Evolutionary conservation across 129 eudicot species (phyloP), one percentile per base, ranked within the genome.

Genomic region (Lactuca sativa): DNA sequence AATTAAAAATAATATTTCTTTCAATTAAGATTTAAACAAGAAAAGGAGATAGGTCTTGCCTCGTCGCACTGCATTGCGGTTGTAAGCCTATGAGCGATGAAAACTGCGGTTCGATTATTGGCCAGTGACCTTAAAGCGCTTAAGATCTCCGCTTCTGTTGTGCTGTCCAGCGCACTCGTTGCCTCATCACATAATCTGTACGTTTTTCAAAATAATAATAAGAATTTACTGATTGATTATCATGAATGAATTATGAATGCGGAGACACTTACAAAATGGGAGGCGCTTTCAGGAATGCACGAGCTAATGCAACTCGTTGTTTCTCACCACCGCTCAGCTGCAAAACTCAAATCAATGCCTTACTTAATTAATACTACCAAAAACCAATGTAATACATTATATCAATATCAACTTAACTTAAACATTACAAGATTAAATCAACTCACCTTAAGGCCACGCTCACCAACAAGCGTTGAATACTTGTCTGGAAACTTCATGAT

Each of bases 281-380:
- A 58, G 98, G 95, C 34, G 95, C 92, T 86, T 93, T 93, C 66
- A 93, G 72, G 82, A 93, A 93, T 37, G 98, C 89, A 57, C 98
- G 96, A 63, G 98, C 96, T 61, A 93, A 78, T 66, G 98, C 88
- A 59, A 93, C 92, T 67, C 98, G 82, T 71, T 93, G 98, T 85
- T 93, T 93, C 72, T 93, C 98, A 79, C 98, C 98, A 53, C 98
- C 98, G 66, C 98, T 93, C 68, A 93, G 84, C 98, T 93, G 92
- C 81, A 81, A 54, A 41, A 61, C 55, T 16, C 52, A 36, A 37
- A 25, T 25, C 30, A 25, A 25, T 1, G 30, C 30, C 30, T 25
- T 25, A 25, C 30, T 25, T 25, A 1, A 25, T 25, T 25, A 1
- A 25, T 25, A 25, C 1, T 25, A 25, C 1, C 30, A 25, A 25